phyloP scores from a whole-genome alignment of 805 yeast species.

The Yarrowia sp. region DNA sequence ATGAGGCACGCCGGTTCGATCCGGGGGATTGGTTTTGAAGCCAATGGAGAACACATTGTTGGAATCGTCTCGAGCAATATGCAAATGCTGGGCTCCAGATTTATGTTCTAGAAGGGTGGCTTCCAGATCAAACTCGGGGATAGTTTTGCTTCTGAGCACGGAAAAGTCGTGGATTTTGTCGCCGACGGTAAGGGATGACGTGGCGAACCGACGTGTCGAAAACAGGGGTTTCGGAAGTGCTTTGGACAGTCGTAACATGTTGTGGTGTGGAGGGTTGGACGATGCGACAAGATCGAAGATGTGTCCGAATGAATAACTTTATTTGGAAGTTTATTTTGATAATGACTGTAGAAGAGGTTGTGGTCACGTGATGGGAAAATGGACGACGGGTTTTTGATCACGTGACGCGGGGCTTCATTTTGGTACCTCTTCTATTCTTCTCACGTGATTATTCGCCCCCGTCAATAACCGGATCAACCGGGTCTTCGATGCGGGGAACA shows the following conservation, averaged over 20 bases:
- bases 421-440: too few relatives aligned
- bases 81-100: conserved; percentile 80
- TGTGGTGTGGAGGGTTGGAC: neutral
- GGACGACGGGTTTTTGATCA: neutral
- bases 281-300: neutral
- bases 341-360: neutral
- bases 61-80: conserved; percentile 75
- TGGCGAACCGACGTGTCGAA: neutral
- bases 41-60: conserved; percentile 88
- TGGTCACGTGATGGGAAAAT: neutral
- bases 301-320: neutral
- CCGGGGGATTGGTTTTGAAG: conserved; percentile 92
- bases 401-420: neutral
- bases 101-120: conserved; percentile 73
- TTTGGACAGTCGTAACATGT: conserved; percentile 5
- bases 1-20: conserved; percentile 94
- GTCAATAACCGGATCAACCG: neutral
- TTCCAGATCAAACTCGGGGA: conserved; percentile 78
- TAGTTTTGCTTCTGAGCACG: conserved; percentile 59
- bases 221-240: neutral
- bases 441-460: too few relatives aligned
- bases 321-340: neutral
- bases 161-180: conserved; percentile 51
- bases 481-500: conserved; percentile 12
- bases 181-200: neutral